These are phyloP conservation scores for Aaosphaeria pasadenensis DNA, from an alignment of 2,329 filamentous ascomycete genomes.

Conservation along the genomic window DNA sequence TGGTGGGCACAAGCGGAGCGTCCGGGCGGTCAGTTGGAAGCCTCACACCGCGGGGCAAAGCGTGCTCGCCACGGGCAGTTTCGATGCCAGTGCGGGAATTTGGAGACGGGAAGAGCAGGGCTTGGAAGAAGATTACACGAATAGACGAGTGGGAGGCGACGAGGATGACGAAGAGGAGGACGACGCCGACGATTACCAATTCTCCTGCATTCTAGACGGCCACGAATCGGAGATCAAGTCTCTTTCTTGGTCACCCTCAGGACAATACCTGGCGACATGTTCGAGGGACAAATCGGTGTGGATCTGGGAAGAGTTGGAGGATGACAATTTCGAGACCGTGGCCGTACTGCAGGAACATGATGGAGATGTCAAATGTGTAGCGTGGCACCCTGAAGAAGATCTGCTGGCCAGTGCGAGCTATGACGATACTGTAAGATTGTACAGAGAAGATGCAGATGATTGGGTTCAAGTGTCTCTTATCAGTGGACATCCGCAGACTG, in stretches of 20 bases:
- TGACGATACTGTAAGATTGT: conserved; percentile 85
- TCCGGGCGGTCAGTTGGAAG: conserved; percentile 88
- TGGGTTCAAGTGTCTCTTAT: conserved; percentile 88
- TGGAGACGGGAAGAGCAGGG: conserved; percentile 67
- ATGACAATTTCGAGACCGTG: conserved; percentile 96
- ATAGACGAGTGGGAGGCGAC: conserved; percentile 16
- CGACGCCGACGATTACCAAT: conserved; percentile 83
- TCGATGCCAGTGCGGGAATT: conserved; percentile 83
- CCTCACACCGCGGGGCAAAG: conserved; percentile 59
- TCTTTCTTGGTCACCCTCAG: conserved; percentile 70
- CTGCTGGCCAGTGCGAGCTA: conserved; percentile 89
- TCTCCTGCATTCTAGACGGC: conserved; percentile 87
- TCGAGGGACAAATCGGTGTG: conserved; percentile 91
- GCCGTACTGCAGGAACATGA: conserved; percentile 93
- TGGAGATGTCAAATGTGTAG: conserved; percentile 90
- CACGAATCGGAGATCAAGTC: conserved; percentile 92
- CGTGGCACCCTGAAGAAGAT: conserved; percentile 80
- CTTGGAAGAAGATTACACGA: conserved; percentile 23
- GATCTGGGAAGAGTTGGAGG: conserved; percentile 97
- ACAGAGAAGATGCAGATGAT: conserved; percentile 87
- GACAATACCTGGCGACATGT: conserved; percentile 82
- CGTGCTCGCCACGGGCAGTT: conserved; percentile 86
- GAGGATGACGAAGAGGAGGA: conserved; percentile 48
- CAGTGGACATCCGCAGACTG: conserved; percentile 77
- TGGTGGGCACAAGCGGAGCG: conserved; percentile 85